A percentile compares a stretch with the other conserved stretches of the same genome.
Evolutionary conservation across 495 filamentous ascomycete species (phyloP).

Genomic region (Aspergillus conjunctus): DNA sequence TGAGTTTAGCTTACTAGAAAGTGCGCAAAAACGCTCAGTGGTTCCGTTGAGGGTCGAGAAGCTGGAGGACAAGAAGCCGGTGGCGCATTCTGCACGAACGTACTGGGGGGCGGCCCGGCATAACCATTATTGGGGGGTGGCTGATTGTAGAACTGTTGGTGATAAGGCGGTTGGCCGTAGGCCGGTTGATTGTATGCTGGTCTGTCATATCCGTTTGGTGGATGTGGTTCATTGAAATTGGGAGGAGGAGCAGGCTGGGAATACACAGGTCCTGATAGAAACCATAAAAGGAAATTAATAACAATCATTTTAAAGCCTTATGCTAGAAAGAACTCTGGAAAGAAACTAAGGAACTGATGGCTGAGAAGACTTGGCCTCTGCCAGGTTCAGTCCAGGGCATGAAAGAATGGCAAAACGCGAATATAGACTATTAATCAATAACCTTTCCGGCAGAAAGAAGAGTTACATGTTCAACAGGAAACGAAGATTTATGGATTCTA

Average conservation of each 20-base stretch:
- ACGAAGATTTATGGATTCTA: not conserved
- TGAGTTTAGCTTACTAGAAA: conserved; percentile 33
- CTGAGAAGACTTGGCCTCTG: conserved; percentile 13
- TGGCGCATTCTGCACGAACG: conserved; percentile 15
- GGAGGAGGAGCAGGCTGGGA: conserved; percentile 7
- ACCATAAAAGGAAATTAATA: conserved; percentile 13
- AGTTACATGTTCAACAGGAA: not conserved
- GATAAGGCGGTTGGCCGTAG: not conserved
- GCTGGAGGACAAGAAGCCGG: not conserved
- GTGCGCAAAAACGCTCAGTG: conserved; percentile 39
- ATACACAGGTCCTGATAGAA: conserved; percentile 6
- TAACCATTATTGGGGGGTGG: not conserved
- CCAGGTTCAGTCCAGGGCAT: not conserved
- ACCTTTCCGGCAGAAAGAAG: not conserved
- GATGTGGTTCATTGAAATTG: conserved; percentile 1
- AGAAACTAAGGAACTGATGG: conserved; percentile 14
- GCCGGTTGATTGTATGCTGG: not conserved
- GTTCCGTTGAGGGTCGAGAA: conserved; percentile 14
- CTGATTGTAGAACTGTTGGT: not conserved
- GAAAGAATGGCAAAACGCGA: not conserved
- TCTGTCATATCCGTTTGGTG: not conserved
- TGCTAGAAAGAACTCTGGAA: not conserved
- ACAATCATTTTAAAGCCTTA: conserved; percentile 4
- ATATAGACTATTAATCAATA: not conserved
- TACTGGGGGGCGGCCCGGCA: conserved; percentile 2